Evolutionary conservation across 2,329 filamentous ascomycete species (phyloP), one percentile per base, ranked within the genome.

Genomic region (Paracamarosporium sp.): DNA sequence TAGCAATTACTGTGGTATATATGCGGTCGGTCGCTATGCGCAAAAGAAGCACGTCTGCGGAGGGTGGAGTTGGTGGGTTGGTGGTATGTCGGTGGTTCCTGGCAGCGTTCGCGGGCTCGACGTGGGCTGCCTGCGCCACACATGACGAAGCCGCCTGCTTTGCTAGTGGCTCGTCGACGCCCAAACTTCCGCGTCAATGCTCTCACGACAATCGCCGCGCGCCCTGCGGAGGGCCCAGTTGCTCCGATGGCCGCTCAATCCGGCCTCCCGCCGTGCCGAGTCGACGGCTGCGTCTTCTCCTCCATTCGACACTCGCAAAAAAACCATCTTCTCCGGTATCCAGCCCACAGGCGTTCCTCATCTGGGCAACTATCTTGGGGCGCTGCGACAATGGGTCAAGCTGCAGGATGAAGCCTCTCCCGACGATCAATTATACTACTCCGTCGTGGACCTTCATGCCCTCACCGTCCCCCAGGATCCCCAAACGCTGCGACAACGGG

Each of bases 291-390:
- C 9, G 47, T 62, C 6, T 22, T 41, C 25, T 12, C 28, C 38
- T 24, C 8, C 17, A 22, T 24, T 15, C 17, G 20, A 46, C 41
- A n/a, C 11, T 9, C n/a, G 11, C 17, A 11, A 22, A 40, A 63
- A 67, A 53, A 66, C 67, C 50, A 86, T 98, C 69, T 97, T 99
- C 81, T 98, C 95, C 3, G 95, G 93, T 52, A 99, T 99, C 67
- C 95, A 99, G 77, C 95, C 95, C 17, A 99, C 95, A 0, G 95
- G 94, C 33, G 85, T 96, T 24, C 95, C 95, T 13, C 95, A 99
- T 76, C 80, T 99, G 28, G 95, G 95, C 54, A 99, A 99, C 79
- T 99, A 97, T 77, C 85, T 96, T 11, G 95, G 95, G 25, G 95
- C 95, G 15, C 80, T 99, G 54, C 86, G 87, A 50, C 88, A 92